Conservation (phyloP, 202 grass and related monocot species). For the Alloteropsis angusta region DNA sequence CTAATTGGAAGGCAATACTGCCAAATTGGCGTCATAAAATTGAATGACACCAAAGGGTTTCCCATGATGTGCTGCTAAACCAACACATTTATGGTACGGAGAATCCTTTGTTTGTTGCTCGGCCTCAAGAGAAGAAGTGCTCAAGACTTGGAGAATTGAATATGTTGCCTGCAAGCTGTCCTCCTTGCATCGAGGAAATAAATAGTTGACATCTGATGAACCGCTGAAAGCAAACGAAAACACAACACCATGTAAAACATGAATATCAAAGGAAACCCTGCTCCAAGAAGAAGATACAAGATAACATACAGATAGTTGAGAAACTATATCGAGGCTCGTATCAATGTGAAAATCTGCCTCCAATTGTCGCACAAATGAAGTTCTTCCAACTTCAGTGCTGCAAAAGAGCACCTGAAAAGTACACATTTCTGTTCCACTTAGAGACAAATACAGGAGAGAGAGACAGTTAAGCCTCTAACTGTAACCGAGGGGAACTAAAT, state of each 20-base stretch:
- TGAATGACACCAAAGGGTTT: not conserved
- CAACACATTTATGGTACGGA: not conserved
- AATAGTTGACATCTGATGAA: slow-evolving; percentile 76
- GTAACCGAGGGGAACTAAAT: no score
- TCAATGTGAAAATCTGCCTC: slow-evolving; percentile 91
- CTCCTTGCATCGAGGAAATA: slow-evolving; percentile 69
- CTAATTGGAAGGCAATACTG: not conserved
- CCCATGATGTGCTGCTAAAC: not conserved
- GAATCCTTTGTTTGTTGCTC: not conserved
- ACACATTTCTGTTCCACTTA: not conserved
- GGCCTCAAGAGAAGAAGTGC: slow-evolving; percentile 66
- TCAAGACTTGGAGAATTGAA: slow-evolving; percentile 69
- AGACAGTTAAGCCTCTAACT: not conserved
- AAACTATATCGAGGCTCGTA: slow-evolving; percentile 75
- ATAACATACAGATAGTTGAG: slow-evolving; percentile 79
- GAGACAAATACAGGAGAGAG: not conserved
- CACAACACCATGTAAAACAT: not conserved
- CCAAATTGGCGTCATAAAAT: not conserved
- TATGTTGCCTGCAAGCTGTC: slow-evolving; percentile 68
- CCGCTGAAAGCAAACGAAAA: slow-evolving; percentile 38
- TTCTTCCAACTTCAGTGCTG: slow-evolving; percentile 75
- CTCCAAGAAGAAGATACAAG: not conserved
- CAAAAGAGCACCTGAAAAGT: slow-evolving; percentile 74
- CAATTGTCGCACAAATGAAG: slow-evolving; percentile 93
- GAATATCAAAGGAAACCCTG: not conserved